Conservation (phyloP, 2,329 filamentous ascomycete species). For the Penicillium janthinellum region DNA sequence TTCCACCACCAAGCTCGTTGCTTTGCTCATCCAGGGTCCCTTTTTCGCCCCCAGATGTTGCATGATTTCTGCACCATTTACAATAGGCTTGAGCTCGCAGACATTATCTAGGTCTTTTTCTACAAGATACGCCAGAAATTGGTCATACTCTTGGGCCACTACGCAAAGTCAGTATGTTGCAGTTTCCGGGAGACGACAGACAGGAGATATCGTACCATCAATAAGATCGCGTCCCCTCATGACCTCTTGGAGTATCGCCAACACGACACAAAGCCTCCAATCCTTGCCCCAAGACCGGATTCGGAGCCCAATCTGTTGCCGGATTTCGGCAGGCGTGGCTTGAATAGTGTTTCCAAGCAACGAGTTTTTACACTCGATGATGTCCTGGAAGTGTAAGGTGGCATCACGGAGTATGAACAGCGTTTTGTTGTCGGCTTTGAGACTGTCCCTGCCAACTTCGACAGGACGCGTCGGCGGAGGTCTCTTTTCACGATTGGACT, state of each 20-base stretch:
- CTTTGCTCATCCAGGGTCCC: constrained; percentile 79
- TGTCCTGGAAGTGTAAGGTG: constrained; percentile 63
- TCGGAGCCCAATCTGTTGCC: constrained; percentile 39
- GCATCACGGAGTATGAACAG: constrained; percentile 67
- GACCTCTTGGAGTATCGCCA: constrained; percentile 44
- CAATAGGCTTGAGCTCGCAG: constrained; percentile 61
- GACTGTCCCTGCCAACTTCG: constrained; percentile 71
- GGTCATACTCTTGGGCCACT: constrained; percentile 55
- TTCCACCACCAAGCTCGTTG: constrained; percentile 75
- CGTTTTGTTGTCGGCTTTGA: constrained; percentile 77
- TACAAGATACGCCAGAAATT: constrained; percentile 56
- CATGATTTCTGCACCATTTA: constrained; percentile 75
- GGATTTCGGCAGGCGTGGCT: constrained; percentile 37
- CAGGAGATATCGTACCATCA: constrained; percentile 31
- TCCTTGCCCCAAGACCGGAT: constrained; percentile 42
- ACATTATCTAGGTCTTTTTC: constrained; percentile 53
- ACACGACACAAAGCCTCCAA: constrained; percentile 44
- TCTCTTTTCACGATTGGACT: constrained; percentile 51
- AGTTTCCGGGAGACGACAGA: not conserved
- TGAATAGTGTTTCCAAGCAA: constrained; percentile 30
- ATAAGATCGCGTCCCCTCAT: constrained; percentile 35
- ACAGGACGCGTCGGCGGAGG: constrained; percentile 61
- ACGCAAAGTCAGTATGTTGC: constrained; percentile 13
- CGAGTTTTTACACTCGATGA: constrained; percentile 60
- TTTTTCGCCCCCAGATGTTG: constrained; percentile 65